Evolutionary conservation across 345 rosid species (phyloP).

Genomic region (Isatis tinctoria): DNA sequence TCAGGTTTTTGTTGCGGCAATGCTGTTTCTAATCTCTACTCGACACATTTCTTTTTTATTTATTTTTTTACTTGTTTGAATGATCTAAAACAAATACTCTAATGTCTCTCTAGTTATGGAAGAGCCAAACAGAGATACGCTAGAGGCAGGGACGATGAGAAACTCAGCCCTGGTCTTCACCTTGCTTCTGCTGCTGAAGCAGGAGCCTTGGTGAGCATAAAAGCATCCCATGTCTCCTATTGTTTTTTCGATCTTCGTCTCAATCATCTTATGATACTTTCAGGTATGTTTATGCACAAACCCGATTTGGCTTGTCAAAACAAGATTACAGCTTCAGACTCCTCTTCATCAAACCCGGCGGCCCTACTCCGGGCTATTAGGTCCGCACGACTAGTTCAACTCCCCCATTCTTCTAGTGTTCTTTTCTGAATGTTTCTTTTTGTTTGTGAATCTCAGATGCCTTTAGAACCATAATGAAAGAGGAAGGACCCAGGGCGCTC

Average conservation of each 20-base stretch:
- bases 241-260: neutral
- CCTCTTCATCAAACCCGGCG: conserved; percentile 77
- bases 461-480: conserved; percentile 75
- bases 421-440: neutral
- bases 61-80: too few species aligned
- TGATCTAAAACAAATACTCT: neutral
- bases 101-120: conserved; percentile 54
- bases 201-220: conserved; percentile 71
- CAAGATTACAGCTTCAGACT: conserved; percentile 92
- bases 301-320: conserved; percentile 93
- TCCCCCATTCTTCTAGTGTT: neutral
- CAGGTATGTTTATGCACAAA: conserved; percentile 91
- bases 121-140: conserved; percentile 84
- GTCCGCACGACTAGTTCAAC: conserved; percentile 40
- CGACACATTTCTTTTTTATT: neutral
- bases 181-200: conserved; percentile 98
- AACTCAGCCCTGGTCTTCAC: conserved; percentile 67
- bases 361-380: conserved; percentile 73
- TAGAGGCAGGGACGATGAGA: conserved; percentile 46
- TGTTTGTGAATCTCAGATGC: conserved; percentile 58
- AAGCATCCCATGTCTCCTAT: neutral
- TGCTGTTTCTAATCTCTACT: neutral
- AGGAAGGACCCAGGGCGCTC: conserved; percentile 89
- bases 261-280: conserved; percentile 14
- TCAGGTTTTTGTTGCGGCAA: neutral